These are phyloP conservation scores for Potentilla sterilis DNA, from an alignment of 306 rosid genomes.

Conservation along the genomic window DNA sequence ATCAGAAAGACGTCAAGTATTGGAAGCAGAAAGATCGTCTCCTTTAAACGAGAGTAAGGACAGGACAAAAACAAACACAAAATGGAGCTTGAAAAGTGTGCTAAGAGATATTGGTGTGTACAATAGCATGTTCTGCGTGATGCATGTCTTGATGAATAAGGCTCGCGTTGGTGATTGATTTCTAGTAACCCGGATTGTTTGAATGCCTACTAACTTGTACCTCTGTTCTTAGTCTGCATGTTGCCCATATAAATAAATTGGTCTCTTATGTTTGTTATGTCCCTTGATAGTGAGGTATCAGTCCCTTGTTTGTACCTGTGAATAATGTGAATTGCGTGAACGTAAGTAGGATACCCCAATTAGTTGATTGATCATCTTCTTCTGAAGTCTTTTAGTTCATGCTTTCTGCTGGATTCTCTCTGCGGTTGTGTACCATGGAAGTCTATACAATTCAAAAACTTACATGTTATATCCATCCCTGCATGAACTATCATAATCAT, in stretches of 20 bases:
- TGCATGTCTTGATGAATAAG: background rate
- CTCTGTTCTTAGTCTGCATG: background rate
- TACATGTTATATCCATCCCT: background rate
- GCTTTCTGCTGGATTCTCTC: background rate
- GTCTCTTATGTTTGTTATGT: background rate
- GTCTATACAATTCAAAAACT: background rate
- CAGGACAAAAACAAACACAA: background rate
- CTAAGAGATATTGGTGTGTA: too few relatives aligned
- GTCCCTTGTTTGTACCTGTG: too few relatives aligned
- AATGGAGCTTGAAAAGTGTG: background rate
- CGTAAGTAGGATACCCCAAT: background rate
- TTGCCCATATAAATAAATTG: background rate
- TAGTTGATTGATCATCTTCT: background rate
- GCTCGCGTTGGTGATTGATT: background rate
- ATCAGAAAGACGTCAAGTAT: conserved; percentile 16
- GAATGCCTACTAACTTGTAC: background rate
- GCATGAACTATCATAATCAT: background rate
- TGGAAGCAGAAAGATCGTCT: conserved; percentile 13
- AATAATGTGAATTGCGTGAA: too few relatives aligned
- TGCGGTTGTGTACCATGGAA: background rate
- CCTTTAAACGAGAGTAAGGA: conserved; percentile 9
- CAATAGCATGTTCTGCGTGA: too few relatives aligned
- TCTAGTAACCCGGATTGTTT: background rate
- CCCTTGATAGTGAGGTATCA: too few relatives aligned
- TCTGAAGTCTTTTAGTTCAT: background rate